Conservation (phyloP, 495 filamentous ascomycete species). For the Tuber indicum region DNA sequence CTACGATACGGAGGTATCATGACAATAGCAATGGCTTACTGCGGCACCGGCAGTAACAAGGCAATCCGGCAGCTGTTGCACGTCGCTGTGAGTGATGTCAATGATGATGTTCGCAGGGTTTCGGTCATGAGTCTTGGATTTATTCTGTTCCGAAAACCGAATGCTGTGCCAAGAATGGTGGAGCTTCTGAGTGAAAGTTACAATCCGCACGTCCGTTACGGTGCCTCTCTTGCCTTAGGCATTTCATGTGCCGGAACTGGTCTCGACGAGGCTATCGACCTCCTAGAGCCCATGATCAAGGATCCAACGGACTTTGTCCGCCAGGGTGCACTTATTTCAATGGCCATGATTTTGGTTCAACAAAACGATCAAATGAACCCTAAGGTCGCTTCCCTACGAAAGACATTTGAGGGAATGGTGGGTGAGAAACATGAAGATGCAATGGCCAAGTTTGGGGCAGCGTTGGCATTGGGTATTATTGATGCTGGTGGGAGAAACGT, state of each 20-base stretch:
- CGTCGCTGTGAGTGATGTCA: conserved; percentile 95
- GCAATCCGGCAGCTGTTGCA: conserved; percentile 96
- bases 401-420: conserved; percentile 82
- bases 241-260: conserved; percentile 97
- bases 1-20: conserved; percentile 96
- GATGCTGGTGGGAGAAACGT: conserved; percentile 98
- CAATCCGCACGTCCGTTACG: conserved; percentile 97
- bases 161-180: conserved; percentile 97
- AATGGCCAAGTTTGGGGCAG: conserved; percentile 97
- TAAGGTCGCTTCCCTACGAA: conserved; percentile 72
- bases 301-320: conserved; percentile 98
- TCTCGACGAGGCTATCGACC: conserved; percentile 90
- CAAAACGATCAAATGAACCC: conserved; percentile 96
- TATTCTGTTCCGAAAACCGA: conserved; percentile 96
- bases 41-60: conserved; percentile 96
- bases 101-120: conserved; percentile 90
- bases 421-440: conserved; percentile 96
- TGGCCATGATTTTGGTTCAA: conserved; percentile 96
- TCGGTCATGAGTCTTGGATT: conserved; percentile 99
- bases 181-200: conserved; percentile 96
- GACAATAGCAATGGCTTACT: conserved; percentile 97
- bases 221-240: conserved; percentile 95
- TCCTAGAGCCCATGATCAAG: conserved; percentile 99
- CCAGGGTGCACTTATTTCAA: conserved; percentile 89
- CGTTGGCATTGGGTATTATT: conserved; percentile 91